A percentile compares a stretch with the other conserved stretches of the same genome.
These are phyloP conservation scores for Vanderwaltozyma tropicalis DNA, from an alignment of 805 yeast genomes.

Conservation along the genomic window DNA sequence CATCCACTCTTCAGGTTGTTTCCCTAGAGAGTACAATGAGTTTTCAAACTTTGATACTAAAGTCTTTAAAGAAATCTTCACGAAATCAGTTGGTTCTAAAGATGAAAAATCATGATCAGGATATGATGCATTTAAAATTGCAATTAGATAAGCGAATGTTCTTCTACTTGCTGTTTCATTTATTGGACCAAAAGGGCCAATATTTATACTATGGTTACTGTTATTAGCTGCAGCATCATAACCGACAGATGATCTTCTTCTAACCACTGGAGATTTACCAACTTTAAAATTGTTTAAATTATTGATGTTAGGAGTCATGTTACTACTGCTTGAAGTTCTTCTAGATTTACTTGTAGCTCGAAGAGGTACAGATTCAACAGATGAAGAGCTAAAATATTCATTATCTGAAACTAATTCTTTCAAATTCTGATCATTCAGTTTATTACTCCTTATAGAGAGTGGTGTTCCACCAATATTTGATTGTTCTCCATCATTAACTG, in stretches of 20 bases:
- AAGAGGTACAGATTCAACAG: constrained; percentile 18
- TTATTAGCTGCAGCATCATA: constrained; percentile 16
- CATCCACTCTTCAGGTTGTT: constrained; percentile 51
- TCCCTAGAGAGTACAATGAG: constrained; percentile 57
- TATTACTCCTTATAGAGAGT: constrained; percentile 14
- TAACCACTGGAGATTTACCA: constrained; percentile 4
- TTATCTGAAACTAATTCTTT: constrained; percentile 26
- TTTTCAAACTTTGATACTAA: constrained; percentile 65
- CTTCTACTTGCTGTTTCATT: constrained; percentile 77
- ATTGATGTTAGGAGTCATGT: constrained; percentile 17
- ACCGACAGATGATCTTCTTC: constrained; percentile 24
- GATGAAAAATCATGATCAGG: constrained; percentile 94
- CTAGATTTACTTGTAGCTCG: constrained; percentile 12
- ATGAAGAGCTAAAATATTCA: constrained; percentile 24
- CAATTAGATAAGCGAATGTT: constrained; percentile 82
- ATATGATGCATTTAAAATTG: constrained; percentile 81
- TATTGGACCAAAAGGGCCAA: constrained; percentile 85
- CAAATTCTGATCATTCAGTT: constrained; percentile 28
- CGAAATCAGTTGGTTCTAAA: constrained; percentile 69
- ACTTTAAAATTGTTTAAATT: constrained; percentile 9
- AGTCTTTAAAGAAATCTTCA: constrained; percentile 38
- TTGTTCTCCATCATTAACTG: constrained; percentile 16
- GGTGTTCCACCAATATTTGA: constrained; percentile 21
- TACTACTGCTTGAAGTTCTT: constrained; percentile 7
- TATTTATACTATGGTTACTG: constrained; percentile 21